Conservation (phyloP, 805 yeast genomes). For the Lipomyces spencermartinsiae region DNA sequence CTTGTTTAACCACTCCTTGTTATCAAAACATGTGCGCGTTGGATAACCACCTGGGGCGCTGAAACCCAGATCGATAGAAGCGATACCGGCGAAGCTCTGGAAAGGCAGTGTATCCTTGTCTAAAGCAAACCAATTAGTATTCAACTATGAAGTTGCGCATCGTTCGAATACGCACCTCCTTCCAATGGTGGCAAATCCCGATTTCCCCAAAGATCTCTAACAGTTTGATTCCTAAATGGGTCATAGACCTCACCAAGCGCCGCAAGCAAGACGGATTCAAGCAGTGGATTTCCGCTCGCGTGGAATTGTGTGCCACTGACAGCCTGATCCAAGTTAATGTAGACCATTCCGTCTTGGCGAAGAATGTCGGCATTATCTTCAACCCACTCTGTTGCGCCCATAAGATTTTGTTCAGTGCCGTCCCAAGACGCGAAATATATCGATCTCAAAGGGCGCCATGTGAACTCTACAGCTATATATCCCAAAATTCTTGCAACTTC, state of each 20-base stretch:
- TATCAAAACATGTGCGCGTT: constrained; percentile 75
- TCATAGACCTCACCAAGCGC: constrained; percentile 54
- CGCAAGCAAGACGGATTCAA: constrained; percentile 55
- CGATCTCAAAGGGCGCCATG: constrained; percentile 78
- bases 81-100: constrained; percentile 51
- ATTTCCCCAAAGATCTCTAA: constrained; percentile 28
- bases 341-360: constrained; percentile 62
- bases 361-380: constrained; percentile 60
- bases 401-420: constrained; percentile 72
- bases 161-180: constrained; percentile 42
- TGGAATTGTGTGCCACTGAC: constrained; percentile 60
- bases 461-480: constrained; percentile 52
- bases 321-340: constrained; percentile 73
- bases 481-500: constrained; percentile 69
- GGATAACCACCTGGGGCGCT: constrained; percentile 59
- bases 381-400: constrained; percentile 82
- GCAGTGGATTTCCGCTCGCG: constrained; percentile 64
- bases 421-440: constrained; percentile 80
- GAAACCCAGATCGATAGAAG: constrained; percentile 64
- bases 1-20: constrained; percentile 68
- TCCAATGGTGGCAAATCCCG: constrained; percentile 17
- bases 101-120: constrained; percentile 68
- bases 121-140: constrained; percentile 50
- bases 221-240: constrained; percentile 46
- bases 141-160: constrained; percentile 44